Evolutionary conservation across 345 rosid species (phyloP), one percentile per base, ranked within the genome.

Genomic region (Gossypium sturtianum): DNA sequence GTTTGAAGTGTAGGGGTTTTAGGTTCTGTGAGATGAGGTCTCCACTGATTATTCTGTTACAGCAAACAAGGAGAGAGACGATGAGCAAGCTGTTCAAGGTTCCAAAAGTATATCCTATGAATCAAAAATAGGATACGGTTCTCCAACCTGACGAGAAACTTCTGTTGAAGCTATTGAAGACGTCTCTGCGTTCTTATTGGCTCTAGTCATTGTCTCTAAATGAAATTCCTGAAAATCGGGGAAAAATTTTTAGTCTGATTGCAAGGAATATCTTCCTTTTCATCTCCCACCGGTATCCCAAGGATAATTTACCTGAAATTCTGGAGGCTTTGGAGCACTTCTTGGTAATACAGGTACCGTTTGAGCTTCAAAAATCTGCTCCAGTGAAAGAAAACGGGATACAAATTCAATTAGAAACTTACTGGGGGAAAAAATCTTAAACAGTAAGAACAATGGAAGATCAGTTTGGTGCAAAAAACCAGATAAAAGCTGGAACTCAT

Each of bases 81-180:
- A 52, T 19, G 34, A 44, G 70, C 16, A 2, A 12, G 70, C 52
- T 68, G 60, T 12, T 54, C 17, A 16, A 15, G 44, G 44, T 53
- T 47, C n/a, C 44, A 52, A 54, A 52, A 34, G 41, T 9, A 15
- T 48, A 67, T 34, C 41, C 7, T 34, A 49, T 48, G 15, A 68
- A 49, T 25, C 44, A 68, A 68, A 25, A 27, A 47, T n/a, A 19
- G 7, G 56, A 60, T 64, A 43, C 56, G 7, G 71, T 63, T 76
- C 73, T 74, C 41, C 12, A 20, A 93, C 99, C 94, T 86, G 90
- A 79, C 68, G 93, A 79, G 90, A 87, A 25, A 74, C 85, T 66
- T 91, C 97, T 43, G 93, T 85, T 75, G 97, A 91, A 68, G 90
- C 89, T 8, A 91, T 72, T 66, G 99, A 90, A 66, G 97, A 84